Conservation (phyloP, 257 asterid genomes). For the Cruciata laevipes region DNA sequence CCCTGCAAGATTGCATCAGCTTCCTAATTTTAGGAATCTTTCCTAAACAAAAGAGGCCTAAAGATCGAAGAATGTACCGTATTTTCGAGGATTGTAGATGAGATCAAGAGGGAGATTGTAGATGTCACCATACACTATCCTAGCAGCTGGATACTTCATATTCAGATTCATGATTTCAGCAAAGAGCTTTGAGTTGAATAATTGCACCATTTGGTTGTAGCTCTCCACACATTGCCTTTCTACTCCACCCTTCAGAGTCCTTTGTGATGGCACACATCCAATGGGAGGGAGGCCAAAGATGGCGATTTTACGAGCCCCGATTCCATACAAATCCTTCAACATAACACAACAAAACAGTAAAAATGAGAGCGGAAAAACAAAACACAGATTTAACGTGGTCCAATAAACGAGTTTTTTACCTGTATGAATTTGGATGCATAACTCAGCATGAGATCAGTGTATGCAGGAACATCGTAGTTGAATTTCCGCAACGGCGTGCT, state of each 20-base stretch:
- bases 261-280: conserved; percentile 73
- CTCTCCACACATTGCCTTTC: conserved; percentile 35
- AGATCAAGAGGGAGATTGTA: conserved; percentile 42
- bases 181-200: conserved; percentile 41
- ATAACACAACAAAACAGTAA: background rate
- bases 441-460: conserved; percentile 35
- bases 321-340: conserved; percentile 39
- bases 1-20: conserved; percentile 28
- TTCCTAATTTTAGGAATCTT: background rate
- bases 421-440: conserved; percentile 47
- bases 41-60: background rate
- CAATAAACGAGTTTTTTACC: conserved; percentile 16
- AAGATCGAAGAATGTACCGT: conserved; percentile 30
- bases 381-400: background rate
- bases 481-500: conserved; percentile 21
- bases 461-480: conserved; percentile 39
- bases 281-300: conserved; percentile 53
- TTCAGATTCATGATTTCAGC: conserved; percentile 31
- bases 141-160: conserved; percentile 25
- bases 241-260: conserved; percentile 58
- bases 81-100: conserved; percentile 42
- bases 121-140: conserved; percentile 35
- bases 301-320: conserved; percentile 53
- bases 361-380: background rate
- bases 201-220: conserved; percentile 32